Conservation (phyloP, 2,329 filamentous ascomycete species). For the Fusarium veterinarium region DNA sequence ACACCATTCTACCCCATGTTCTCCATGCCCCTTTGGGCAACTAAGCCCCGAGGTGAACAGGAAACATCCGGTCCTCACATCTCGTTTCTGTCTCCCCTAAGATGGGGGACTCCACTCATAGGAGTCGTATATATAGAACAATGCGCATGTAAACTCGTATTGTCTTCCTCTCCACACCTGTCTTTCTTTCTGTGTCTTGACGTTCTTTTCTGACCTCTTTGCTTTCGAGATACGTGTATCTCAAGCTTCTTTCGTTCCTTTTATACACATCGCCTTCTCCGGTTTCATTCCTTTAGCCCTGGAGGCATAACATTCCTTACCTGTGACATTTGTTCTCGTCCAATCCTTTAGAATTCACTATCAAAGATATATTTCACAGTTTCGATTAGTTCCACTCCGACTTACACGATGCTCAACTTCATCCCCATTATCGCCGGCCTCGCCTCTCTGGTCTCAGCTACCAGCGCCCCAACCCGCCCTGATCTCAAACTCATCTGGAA, state of each 20-base stretch:
- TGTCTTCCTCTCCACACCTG: conserved; percentile 27
- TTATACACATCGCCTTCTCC: conserved; percentile 15
- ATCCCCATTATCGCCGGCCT: conserved; percentile 34
- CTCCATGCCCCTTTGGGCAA: conserved; percentile 12
- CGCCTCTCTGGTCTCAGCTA: conserved; percentile 48
- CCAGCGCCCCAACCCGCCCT: conserved; percentile 51
- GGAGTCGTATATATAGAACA: conserved; percentile 35
- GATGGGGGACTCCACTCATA: conserved; percentile 16
- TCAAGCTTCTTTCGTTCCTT: conserved; percentile 25
- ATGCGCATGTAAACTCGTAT: conserved; percentile 12
- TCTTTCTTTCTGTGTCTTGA: conserved; percentile 33
- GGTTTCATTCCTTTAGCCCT: conserved; percentile 37
- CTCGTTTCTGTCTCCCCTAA: conserved; percentile 16
- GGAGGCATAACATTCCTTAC: conserved; percentile 38
- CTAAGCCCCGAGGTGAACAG: conserved; percentile 17
- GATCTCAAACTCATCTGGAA: conserved; percentile 59
- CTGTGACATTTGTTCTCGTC: conserved; percentile 14
- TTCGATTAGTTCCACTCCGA: conserved; percentile 20
- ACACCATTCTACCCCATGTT: conserved; percentile 22
- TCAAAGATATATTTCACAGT: neutral
- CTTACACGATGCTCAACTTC: conserved; percentile 44
- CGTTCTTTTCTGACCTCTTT: conserved; percentile 26
- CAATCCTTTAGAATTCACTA: neutral
- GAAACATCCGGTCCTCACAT: conserved; percentile 20
- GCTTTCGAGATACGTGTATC: conserved; percentile 31